Conservation (phyloP, 2,329 filamentous ascomycete genomes). For the Cladosporium sp. region DNA sequence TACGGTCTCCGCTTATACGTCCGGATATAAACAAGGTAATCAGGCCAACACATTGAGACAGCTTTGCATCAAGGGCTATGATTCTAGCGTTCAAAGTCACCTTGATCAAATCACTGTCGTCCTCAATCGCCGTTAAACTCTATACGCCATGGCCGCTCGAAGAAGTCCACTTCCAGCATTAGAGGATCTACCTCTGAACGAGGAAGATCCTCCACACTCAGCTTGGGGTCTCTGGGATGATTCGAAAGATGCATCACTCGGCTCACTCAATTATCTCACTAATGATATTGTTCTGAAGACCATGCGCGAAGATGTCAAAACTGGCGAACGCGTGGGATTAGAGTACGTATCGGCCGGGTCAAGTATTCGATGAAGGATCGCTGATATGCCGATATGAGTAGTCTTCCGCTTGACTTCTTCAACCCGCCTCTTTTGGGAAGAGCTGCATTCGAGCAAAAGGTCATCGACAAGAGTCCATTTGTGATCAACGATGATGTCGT, state of each 20-base stretch:
- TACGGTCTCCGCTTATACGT: background rate
- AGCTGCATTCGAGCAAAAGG: background rate
- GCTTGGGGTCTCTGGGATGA: slow-evolving; percentile 49
- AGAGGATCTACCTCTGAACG: background rate
- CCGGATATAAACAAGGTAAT: no score
- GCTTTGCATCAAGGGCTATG: no score
- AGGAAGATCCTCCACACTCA: background rate
- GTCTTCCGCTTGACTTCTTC: slow-evolving; percentile 4
- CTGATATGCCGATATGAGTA: background rate
- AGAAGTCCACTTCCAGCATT: background rate
- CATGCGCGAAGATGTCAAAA: background rate
- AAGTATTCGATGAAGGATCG: background rate
- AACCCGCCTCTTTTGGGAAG: background rate
- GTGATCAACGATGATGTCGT: background rate
- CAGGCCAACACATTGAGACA: no score
- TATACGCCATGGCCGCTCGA: background rate
- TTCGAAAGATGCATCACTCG: slow-evolving; percentile 43
- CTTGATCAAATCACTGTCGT: background rate
- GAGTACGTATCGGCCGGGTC: background rate
- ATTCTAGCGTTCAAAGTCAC: no score
- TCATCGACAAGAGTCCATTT: background rate
- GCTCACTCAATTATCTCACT: slow-evolving; percentile 50
- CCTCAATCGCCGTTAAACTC: background rate
- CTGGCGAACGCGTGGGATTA: background rate
- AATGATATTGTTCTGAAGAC: slow-evolving; percentile 34